Conservation (phyloP, 1,284 basidiomycete species). For the Puccinia polysora region DNA sequence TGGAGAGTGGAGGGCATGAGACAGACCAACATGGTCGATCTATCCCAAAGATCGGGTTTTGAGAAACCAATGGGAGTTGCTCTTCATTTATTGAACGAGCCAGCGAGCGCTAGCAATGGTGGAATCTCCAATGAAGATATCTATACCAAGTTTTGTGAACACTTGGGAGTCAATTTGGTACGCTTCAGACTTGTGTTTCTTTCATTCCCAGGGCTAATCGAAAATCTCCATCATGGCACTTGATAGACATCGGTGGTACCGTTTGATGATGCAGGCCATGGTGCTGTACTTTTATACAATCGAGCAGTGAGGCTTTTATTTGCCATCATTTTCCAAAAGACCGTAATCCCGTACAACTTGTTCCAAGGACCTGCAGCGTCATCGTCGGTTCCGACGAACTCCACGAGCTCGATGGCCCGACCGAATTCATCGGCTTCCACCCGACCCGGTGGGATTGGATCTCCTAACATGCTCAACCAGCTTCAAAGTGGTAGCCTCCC, state of each 20-base stretch:
- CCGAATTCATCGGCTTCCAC: neutral
- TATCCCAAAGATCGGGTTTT: neutral
- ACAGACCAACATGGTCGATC: constrained; percentile 6
- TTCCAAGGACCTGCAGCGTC: too few species aligned
- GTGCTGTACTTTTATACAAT: constrained; percentile 26
- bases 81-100: constrained; percentile 6
- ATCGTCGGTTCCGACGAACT: neutral
- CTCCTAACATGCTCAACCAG: neutral
- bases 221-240: too few species aligned
- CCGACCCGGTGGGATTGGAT: neutral
- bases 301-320: neutral
- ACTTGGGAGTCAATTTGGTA: constrained; percentile 2
- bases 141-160: constrained; percentile 18
- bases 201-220: neutral
- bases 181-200: neutral
- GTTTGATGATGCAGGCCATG: constrained; percentile 29
- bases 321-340: constrained; percentile 13
- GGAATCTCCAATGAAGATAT: constrained; percentile 11
- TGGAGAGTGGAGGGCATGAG: constrained; percentile 13
- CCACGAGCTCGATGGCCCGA: neutral
- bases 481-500: too few species aligned
- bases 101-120: neutral
- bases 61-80: neutral
- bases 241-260: constrained; percentile 2
- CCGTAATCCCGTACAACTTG: neutral